Evolutionary conservation across 2,329 filamentous ascomycete species (phyloP), one percentile per base, ranked within the genome.

Genomic region (Colletotrichum musicola): DNA sequence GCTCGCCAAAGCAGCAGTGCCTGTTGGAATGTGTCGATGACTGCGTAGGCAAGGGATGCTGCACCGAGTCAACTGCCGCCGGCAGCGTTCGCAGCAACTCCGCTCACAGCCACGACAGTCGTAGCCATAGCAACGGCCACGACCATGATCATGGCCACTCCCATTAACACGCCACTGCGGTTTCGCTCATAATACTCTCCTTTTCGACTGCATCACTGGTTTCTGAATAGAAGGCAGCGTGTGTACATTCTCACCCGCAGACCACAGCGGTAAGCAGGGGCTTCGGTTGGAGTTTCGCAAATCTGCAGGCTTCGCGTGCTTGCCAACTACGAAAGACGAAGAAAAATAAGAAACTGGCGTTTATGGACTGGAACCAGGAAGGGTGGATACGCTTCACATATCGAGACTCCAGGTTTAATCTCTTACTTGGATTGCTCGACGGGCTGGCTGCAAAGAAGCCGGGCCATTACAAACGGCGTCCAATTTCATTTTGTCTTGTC

Each of bases 11-110:
- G 30, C 73, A 73, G 30, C 73, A 75, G 46, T 88, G 86, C 71
- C 78, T 90, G 42, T 79, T 90, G 4, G 86, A 86, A 70, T 86
- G 84, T 62, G 81, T 85, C 10, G 84, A 86, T 55, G 77, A 85
- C 65, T 86, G 84, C 67, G 77, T 79, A 4, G 83, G 77, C 16
- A 78, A 80, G 73, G 83, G 82, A 14, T 86, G 84, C 77, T 86
- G 84, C 72, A 73, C 78, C 2, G 67, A 60, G 20, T 46, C 79
- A 75, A 16, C 75, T 74, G 16, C 76, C 69, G 51, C 79, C 75
- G 38, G 78, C 73, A 69, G 78, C 56, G 73, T 75, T 53, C 76
- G 73, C 62, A 77, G 77, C 64, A 77, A 78, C 35, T 77, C 77
- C 10, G 71, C 72, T 20, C 73, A 74, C 50, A 72, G 71, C 46